Base-by-base conservation (phyloP, 805 yeast genomes). In the Brettanomyces bruxellensis region DNA sequence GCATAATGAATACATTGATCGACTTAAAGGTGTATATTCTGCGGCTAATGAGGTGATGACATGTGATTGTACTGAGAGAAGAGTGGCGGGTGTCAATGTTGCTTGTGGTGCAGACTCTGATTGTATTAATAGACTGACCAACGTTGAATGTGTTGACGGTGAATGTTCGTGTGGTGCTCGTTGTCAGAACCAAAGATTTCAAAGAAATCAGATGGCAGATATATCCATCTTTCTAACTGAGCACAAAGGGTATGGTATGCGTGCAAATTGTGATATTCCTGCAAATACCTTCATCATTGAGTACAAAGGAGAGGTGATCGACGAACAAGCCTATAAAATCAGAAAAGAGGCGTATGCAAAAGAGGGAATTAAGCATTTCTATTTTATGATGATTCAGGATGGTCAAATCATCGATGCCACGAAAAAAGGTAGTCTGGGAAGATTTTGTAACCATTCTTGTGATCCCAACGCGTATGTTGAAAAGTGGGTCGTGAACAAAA, bases 381-480 rank as follows among this genome's bases (percentile, higher is more conserved):
- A 90, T 66, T 90, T 90, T 64, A 90, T 90, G 97, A 87, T 87
- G 96, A 73, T 90, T 49, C 93, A 88, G 56, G 86, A 82, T 61
- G 89, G 88, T 49, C 91, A 91, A 60, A 93, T 89, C 60, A 87
- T 91, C 48, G 99, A 91, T 65, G 99, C 99, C 42, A 91, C 98
- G 1, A 74, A 74, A 43, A 84, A 78, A 66, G 99, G 98, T 6
- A 79, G 88, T 18, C 65, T 91, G 47, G 96, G 95, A 2, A 73
- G 99, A 47, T 93, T 90, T 67, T 85, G 93, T 60, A 91, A 91
- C 65, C 99, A 91, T 66, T 87, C 96, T 22, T 91, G 99, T 64
- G 81, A 78, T 57, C 99, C 99, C 11, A 93, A 93, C 63, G 91
- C 95, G 23, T 87, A 78, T 56, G 96, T 91, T 39, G 96, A 91